Conservation (phyloP, 345 rosid species). For the Euclidium syriacum region DNA sequence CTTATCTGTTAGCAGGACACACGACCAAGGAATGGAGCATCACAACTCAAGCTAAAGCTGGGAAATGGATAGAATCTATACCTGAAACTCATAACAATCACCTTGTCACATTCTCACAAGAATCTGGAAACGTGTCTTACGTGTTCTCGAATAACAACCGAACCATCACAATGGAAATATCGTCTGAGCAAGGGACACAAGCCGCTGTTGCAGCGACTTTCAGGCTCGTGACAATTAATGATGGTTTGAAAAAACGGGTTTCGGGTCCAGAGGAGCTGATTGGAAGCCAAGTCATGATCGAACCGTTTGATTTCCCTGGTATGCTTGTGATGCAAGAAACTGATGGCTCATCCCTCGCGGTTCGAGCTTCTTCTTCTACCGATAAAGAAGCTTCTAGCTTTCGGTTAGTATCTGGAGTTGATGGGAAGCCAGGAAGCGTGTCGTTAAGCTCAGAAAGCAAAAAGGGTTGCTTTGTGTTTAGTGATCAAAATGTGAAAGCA, state of each 20-base stretch:
- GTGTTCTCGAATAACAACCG: conserved; percentile 56
- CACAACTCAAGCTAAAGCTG: conserved; percentile 36
- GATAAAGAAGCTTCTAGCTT: conserved; percentile 37
- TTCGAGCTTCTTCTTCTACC: conserved; percentile 31
- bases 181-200: conserved; percentile 54
- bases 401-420: conserved; percentile 55
- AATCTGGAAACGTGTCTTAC: conserved; percentile 37
- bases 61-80: conserved; percentile 58
- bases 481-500: conserved; percentile 32
- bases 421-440: conserved; percentile 47
- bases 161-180: conserved; percentile 53
- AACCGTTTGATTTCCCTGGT: conserved; percentile 80
- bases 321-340: conserved; percentile 49
- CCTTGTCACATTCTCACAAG: conserved; percentile 63
- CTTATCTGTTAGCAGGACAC: conserved; percentile 71
- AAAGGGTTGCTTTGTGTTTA: conserved; percentile 56
- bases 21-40: conserved; percentile 67
- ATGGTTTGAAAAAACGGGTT: conserved; percentile 16
- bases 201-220: conserved; percentile 60
- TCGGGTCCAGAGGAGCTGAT: conserved; percentile 33
- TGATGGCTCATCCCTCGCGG: conserved; percentile 30
- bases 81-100: conserved; percentile 46
- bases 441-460: conserved; percentile 50
- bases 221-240: conserved; percentile 48
- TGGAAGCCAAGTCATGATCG: conserved; percentile 57